A percentile compares a stretch with the other conserved stretches of the same genome.
Evolutionary conservation across 306 rosid species (phyloP).

Genomic region (Trichosanthes truncata): DNA sequence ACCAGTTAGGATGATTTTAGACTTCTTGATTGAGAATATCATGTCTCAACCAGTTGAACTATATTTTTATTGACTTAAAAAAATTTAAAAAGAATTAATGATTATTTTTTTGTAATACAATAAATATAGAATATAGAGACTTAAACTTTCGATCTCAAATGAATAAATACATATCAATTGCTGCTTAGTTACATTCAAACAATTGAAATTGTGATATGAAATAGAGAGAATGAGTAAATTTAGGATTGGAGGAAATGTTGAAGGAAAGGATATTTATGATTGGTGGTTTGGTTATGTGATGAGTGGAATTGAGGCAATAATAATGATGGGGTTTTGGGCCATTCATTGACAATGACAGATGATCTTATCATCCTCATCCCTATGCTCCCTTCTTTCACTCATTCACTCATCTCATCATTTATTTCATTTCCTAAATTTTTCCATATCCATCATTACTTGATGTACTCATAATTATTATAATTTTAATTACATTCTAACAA

Average conservation of each 20-base stretch:
- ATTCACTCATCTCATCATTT: background rate
- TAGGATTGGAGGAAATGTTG: background rate
- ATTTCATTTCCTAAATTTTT: background rate
- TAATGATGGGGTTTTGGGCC: conserved; percentile 16
- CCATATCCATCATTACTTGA: background rate
- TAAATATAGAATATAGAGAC: too few relatives aligned
- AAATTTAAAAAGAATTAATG: too few relatives aligned
- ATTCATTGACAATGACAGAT: conserved; percentile 4
- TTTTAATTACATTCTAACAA: background rate
- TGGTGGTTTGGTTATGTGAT: background rate
- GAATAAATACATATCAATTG: too few relatives aligned
- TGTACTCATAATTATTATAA: background rate
- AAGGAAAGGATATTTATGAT: background rate
- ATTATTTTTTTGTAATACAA: too few relatives aligned
- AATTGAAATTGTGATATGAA: too few relatives aligned
- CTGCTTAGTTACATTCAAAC: too few relatives aligned
- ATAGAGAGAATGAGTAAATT: too few relatives aligned
- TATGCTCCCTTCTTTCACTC: background rate
- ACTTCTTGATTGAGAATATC: too few relatives aligned
- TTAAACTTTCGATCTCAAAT: too few relatives aligned
- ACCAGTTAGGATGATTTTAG: too few relatives aligned
- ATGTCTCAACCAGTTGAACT: too few relatives aligned
- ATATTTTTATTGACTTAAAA: too few relatives aligned
- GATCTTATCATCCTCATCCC: conserved; percentile 4
- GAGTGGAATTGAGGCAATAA: conserved; percentile 7